Base-by-base conservation (phyloP, 192 early-diverging fungal species). In the Borealophlyctis nickersoniae region DNA sequence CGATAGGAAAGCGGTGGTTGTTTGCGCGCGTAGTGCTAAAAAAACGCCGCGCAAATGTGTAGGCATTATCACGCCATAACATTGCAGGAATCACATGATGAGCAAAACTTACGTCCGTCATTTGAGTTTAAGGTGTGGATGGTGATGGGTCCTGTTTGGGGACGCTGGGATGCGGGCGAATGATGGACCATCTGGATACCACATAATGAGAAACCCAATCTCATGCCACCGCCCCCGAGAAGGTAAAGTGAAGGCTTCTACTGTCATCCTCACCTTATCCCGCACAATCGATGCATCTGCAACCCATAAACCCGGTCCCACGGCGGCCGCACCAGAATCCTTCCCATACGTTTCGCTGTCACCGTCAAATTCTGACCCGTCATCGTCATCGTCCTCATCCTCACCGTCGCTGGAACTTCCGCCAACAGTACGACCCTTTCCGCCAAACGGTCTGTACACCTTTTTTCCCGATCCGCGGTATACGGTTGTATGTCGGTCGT, bases 1-100 rank as follows among this genome's bases (percentile, higher is more conserved):
- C 27, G 54, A 9, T 19, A 71, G 45, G 45, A 71, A 71, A 4
- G 49, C 52, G n/a, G 51, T n/a, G 27, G 27, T 69, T 13, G 50
- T 69, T 62, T 55, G 30, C 22, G 1, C 16, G 45, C 4, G 27
- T 14, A 36, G 16, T 49, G 33, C 58, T 63, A 4, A 23, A 36
- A 22, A 24, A 36, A 3, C 22, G 24, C 34, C 4, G 23, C 32
- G 4, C 4, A 29, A 13, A 26, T 39, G 30, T 16, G 19, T 22
- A 31, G 28, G 57, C 23, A 24, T 39, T 30, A 13, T 22, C 16
- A 19, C 2, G 32, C 39, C 23, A 22, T 36, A 35, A n/a, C 31
- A n/a, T 7, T 62, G n/a, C n/a, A 19, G 58, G n/a, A 2, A 59
- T 16, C 26, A 27, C 13, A 13, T 49, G n/a, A 5, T 9, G 63